Evolutionary conservation across 805 yeast species (phyloP).

Genomic region (Lachancea meyersii): DNA sequence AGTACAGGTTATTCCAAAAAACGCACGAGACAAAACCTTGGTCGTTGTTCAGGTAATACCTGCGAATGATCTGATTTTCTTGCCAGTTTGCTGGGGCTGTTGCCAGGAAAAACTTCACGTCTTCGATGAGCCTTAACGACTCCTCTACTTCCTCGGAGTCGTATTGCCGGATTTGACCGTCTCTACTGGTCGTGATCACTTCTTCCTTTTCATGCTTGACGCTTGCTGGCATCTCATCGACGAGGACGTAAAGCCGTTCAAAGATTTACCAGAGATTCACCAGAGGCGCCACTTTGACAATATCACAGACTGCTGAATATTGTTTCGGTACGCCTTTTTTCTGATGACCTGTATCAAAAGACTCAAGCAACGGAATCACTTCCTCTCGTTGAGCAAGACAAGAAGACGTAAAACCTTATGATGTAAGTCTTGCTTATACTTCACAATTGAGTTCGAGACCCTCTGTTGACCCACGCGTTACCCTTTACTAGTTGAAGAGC

Average conservation of each 20-base stretch:
- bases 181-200: constrained; percentile 4
- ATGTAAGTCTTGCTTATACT: too few species aligned
- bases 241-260: not conserved
- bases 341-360: too few species aligned
- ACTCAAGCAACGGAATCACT: too few species aligned
- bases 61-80: constrained; percentile 75
- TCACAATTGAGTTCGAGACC: too few species aligned
- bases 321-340: too few species aligned
- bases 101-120: constrained; percentile 75
- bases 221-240: constrained; percentile 6
- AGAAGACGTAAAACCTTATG: too few species aligned
- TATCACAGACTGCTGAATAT: too few species aligned
- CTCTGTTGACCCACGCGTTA: too few species aligned
- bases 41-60: constrained; percentile 78
- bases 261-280: too few species aligned
- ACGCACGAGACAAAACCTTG: constrained; percentile 93
- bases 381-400: too few species aligned
- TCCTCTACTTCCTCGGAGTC: constrained; percentile 37
- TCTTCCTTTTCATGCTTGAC: constrained; percentile 1
- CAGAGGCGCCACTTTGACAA: too few species aligned
- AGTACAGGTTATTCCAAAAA: constrained; percentile 83
- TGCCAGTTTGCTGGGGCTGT: constrained; percentile 97
- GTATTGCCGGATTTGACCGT: constrained; percentile 4
- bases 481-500: too few species aligned
- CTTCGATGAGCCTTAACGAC: constrained; percentile 60